Conservation (phyloP, 352 stramenopile species). For the Nothophytophthora sp. region DNA sequence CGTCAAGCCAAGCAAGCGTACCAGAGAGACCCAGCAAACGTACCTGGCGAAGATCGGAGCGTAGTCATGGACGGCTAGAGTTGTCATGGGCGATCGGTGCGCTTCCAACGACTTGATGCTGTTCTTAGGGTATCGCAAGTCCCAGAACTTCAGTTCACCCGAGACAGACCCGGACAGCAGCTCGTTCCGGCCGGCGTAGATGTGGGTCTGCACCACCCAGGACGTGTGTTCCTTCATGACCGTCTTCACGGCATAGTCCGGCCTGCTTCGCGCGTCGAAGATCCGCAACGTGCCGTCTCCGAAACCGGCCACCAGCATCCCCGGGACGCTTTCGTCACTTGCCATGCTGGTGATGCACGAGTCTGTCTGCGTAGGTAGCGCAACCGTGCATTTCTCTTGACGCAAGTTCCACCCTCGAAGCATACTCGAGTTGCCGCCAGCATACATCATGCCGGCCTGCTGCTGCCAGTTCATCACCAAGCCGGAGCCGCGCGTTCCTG, state of each 20-base stretch:
- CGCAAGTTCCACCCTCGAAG: slow-evolving; percentile 96
- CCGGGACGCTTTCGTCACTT: slow-evolving; percentile 70
- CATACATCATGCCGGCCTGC: slow-evolving; percentile 86
- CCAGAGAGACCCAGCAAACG: slow-evolving; percentile 2
- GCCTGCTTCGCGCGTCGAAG: slow-evolving; percentile 92
- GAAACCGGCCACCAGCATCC: slow-evolving; percentile 91
- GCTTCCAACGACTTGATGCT: slow-evolving; percentile 89
- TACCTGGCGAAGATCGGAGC: slow-evolving; percentile 95
- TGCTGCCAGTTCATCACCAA: slow-evolving; percentile 98
- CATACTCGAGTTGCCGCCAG: slow-evolving; percentile 91
- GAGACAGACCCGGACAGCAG: slow-evolving; percentile 94
- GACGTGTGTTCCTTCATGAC: slow-evolving; percentile 92
- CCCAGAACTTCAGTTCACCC: slow-evolving; percentile 97
- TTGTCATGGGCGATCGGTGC: slow-evolving; percentile 95
- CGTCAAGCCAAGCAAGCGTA: not conserved
- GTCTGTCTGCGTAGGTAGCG: slow-evolving; percentile 87
- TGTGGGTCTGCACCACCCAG: slow-evolving; percentile 95
- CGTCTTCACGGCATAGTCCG: slow-evolving; percentile 65
- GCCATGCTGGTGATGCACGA: slow-evolving; percentile 91
- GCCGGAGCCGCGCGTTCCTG: slow-evolving; percentile 90
- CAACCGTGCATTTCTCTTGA: slow-evolving; percentile 86
- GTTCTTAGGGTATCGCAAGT: slow-evolving; percentile 89
- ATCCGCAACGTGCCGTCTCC: slow-evolving; percentile 94
- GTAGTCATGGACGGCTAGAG: slow-evolving; percentile 94
- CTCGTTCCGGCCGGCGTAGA: slow-evolving; percentile 81